These are phyloP conservation scores for Sphaerulina vaccinii DNA, from an alignment of 2,329 filamentous ascomycete genomes.

Conservation along the genomic window DNA sequence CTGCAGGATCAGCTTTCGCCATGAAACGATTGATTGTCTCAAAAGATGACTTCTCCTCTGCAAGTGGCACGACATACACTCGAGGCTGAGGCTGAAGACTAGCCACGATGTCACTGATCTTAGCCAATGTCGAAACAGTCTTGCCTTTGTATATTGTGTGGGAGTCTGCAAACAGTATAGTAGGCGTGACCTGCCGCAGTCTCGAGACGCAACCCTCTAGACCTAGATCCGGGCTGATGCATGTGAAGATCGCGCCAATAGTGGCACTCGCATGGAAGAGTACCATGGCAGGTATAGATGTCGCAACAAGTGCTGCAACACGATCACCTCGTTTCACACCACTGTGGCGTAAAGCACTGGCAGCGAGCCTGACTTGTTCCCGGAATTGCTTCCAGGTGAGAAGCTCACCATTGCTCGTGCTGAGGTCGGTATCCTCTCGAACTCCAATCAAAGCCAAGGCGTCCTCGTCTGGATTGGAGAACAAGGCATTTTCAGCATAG, in stretches of 20 bases:
- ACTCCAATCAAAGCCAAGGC: constrained; percentile 43
- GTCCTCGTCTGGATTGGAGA: constrained; percentile 37
- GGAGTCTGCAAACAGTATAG: constrained; percentile 43
- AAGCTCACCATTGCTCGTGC: constrained; percentile 33
- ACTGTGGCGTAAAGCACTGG: constrained; percentile 40
- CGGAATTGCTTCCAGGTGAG: constrained; percentile 43
- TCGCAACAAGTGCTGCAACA: constrained; percentile 45
- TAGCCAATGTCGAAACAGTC: constrained; percentile 34
- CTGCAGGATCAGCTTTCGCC: constrained; percentile 29
- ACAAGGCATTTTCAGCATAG: constrained; percentile 45
- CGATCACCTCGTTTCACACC: constrained; percentile 42
- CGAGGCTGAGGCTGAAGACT: constrained; percentile 32
- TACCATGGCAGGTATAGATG: constrained; percentile 44
- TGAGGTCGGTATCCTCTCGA: constrained; percentile 40
- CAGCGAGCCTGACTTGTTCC: constrained; percentile 41
- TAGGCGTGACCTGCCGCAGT: constrained; percentile 43
- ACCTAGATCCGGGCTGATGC: constrained; percentile 47
- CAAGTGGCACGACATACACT: constrained; percentile 33
- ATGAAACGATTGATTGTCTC: constrained; percentile 37
- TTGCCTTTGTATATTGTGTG: constrained; percentile 44
- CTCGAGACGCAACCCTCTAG: constrained; percentile 39
- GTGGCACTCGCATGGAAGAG: constrained; percentile 43
- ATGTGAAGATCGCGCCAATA: constrained; percentile 47
- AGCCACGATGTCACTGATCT: constrained; percentile 36
- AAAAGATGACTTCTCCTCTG: constrained; percentile 24